Conservation (phyloP, 345 rosid genomes). For the Triadica sebifera region DNA sequence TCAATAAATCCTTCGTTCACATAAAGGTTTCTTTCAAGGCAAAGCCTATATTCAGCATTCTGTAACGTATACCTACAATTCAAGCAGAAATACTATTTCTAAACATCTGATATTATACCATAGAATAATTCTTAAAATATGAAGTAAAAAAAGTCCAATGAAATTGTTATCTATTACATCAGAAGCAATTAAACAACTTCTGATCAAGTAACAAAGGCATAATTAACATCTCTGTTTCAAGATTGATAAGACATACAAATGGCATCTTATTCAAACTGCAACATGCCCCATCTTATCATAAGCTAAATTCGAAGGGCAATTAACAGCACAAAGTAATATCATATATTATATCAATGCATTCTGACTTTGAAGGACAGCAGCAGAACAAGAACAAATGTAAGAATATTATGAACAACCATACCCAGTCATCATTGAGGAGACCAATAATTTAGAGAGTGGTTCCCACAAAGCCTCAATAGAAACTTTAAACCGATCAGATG, state of each 20-base stretch:
- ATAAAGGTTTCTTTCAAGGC: constrained; percentile 77
- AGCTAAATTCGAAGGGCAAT: neutral
- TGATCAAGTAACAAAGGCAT: neutral
- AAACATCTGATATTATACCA: neutral
- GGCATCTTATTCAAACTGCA: neutral
- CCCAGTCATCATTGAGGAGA: constrained; percentile 99
- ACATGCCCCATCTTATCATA: neutral
- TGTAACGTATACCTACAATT: constrained; percentile 70
- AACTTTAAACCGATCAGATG: constrained; percentile 88
- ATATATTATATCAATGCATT: neutral
- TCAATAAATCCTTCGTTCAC: constrained; percentile 43
- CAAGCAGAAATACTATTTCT: constrained; percentile 18
- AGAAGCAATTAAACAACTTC: constrained; percentile 12
- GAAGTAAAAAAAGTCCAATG: neutral
- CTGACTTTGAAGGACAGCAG: neutral
- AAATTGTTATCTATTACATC: neutral
- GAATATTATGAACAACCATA: constrained; percentile 33
- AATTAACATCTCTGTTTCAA: neutral
- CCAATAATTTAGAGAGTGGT: constrained; percentile 78
- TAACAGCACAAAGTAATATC: neutral
- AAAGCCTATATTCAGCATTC: constrained; percentile 93
- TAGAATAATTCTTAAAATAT: neutral
- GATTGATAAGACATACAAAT: neutral
- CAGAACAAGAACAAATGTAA: neutral
- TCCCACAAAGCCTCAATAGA: constrained; percentile 90